Evolutionary conservation across 2,329 filamentous ascomycete species (phyloP).

Genomic region (Claviceps citrina): DNA sequence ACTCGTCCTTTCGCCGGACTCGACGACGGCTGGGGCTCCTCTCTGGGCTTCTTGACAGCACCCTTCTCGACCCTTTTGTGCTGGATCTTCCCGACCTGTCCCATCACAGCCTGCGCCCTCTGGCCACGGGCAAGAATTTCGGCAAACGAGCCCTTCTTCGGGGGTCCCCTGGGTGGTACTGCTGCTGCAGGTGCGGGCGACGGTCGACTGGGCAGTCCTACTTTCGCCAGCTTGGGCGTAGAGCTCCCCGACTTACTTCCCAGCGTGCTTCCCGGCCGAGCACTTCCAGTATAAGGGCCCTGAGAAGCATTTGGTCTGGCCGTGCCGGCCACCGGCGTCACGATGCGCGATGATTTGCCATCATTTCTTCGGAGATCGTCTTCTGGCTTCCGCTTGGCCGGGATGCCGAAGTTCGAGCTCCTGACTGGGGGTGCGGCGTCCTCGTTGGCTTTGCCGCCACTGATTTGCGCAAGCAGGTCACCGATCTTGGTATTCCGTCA

Average conservation of each 20-base stretch:
- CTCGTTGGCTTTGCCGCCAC: slow-evolving; percentile 33
- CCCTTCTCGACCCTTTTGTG: slow-evolving; percentile 56
- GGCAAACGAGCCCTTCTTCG: slow-evolving; percentile 59
- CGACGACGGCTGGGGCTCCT: slow-evolving; percentile 15
- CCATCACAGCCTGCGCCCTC: slow-evolving; percentile 44
- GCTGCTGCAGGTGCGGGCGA: slow-evolving; percentile 18
- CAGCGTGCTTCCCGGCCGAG: slow-evolving; percentile 9
- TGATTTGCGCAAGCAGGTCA: slow-evolving; percentile 38
- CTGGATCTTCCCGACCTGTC: slow-evolving; percentile 55
- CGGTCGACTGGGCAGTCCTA: slow-evolving; percentile 11
- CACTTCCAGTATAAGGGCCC: slow-evolving; percentile 3
- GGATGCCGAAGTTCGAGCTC: slow-evolving; percentile 14
- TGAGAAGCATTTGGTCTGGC: neutral
- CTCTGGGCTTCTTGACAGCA: slow-evolving; percentile 37
- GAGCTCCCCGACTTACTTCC: slow-evolving; percentile 12
- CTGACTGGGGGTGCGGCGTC: slow-evolving; percentile 16
- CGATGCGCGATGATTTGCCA: slow-evolving; percentile 26
- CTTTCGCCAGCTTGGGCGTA: slow-evolving; percentile 10
- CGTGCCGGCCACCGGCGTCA: neutral
- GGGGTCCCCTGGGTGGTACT: slow-evolving; percentile 28
- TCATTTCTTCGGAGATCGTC: slow-evolving; percentile 28
- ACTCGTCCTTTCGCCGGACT: slow-evolving; percentile 14
- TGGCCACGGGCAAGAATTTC: slow-evolving; percentile 61
- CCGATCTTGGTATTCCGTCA: slow-evolving; percentile 14
- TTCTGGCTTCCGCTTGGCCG: slow-evolving; percentile 42